Base-by-base conservation (phyloP, 805 yeast species). In the Naumovozyma baii region DNA sequence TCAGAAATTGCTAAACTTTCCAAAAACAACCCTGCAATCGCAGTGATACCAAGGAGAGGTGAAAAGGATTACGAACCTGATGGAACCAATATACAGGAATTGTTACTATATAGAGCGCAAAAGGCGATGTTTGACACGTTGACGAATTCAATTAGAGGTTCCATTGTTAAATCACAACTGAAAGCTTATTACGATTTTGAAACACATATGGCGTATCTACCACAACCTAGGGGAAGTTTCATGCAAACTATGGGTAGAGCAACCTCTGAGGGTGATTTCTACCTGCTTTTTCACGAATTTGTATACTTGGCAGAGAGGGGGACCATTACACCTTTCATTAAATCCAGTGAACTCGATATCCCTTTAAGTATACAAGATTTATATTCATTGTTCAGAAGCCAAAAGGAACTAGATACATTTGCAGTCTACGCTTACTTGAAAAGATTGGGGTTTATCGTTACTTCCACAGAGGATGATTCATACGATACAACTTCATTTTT, bases 1-100 rank as follows among this genome's bases (percentile, higher is more conserved):
- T 62, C 70, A 9, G 54, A 60, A 43, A 43, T 67, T 35, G 52
- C 61, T 3, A 53, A 52, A 37, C 34, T 63, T 10, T 42, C 54
- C 22, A 51, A 48, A 9, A 34, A 43, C 4, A 44, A 42, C 17
- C 38, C 42, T 2, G 42, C 51, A 2, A 33, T 55, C 1, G 42
- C 55, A 18, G 29, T 43, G 26, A 41, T 79, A 1, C 88, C 88
- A 2, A 81, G 77, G 47, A 64, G 90, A 44, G 95, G 95, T 2
- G 87, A 78, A 41, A 88, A 88, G 55, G 95, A 84, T 48, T 83
- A 77, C 48, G 94, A 78, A 43, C 95, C 94, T 0, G 90, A 81
- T 54, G 86, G 84, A 0, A 78, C 87, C 0, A 49, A 52, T 4
- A 54, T 65, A 4, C 92, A 83, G 55, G 55, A 51, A 3, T 43